These are phyloP conservation scores for Alternaria ethzedia DNA, from an alignment of 2,329 filamentous ascomycete genomes.

Conservation along the genomic window DNA sequence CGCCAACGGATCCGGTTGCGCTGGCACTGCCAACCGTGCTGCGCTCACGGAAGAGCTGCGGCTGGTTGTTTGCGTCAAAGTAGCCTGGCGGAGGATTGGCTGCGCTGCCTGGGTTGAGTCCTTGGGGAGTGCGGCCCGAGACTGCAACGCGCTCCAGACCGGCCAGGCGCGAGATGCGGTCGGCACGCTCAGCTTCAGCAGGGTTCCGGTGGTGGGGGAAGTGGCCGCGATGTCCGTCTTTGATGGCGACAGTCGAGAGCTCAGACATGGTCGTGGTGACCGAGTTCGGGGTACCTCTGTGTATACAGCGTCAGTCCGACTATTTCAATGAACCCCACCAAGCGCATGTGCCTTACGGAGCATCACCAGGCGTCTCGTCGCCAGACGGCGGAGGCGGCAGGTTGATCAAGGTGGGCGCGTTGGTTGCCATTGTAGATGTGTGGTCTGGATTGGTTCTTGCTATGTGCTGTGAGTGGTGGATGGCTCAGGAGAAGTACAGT, in stretches of 20 bases:
- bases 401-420: slow-evolving; percentile 76
- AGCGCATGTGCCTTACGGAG: slow-evolving; percentile 69
- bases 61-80: slow-evolving; percentile 77
- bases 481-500: slow-evolving; percentile 11
- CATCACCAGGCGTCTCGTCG: slow-evolving; percentile 85
- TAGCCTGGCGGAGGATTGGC: slow-evolving; percentile 62
- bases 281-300: slow-evolving; percentile 88
- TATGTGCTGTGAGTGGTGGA: slow-evolving; percentile 5
- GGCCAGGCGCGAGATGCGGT: slow-evolving; percentile 91
- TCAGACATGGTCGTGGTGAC: slow-evolving; percentile 90
- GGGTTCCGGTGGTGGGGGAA: slow-evolving; percentile 69
- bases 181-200: slow-evolving; percentile 88
- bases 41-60: slow-evolving; percentile 71
- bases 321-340: slow-evolving; percentile 10
- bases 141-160: slow-evolving; percentile 88
- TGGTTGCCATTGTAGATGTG: slow-evolving; percentile 36
- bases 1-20: slow-evolving; percentile 79
- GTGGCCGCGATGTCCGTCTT: slow-evolving; percentile 90
- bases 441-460: neutral
- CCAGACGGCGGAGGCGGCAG: slow-evolving; percentile 82
- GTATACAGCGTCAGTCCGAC: slow-evolving; percentile 19
- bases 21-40: slow-evolving; percentile 92
- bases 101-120: slow-evolving; percentile 55
- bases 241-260: slow-evolving; percentile 92
- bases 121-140: slow-evolving; percentile 62